These are phyloP conservation scores for Biscogniauxia sp. DNA, from an alignment of 2,329 filamentous ascomycete genomes.

Conservation along the genomic window DNA sequence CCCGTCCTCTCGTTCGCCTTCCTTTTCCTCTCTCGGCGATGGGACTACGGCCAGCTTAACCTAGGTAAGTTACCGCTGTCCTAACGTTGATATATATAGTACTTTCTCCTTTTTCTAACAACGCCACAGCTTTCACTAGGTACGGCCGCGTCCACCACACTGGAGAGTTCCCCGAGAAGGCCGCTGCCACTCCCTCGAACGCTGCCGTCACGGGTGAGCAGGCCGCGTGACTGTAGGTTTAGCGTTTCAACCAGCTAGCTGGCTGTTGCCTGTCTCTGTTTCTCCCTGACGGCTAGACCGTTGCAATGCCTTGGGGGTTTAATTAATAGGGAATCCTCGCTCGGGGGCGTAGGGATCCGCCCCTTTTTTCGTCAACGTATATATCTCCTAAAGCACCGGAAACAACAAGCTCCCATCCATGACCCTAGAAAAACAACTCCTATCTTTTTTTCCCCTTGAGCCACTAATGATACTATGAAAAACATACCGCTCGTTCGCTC, in stretches of 20 bases:
- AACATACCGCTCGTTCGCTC: not conserved
- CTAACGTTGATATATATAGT: no score
- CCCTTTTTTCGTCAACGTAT: not conserved
- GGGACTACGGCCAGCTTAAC: constrained; percentile 52
- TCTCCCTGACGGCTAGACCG: not conserved
- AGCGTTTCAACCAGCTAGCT: no score
- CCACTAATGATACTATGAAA: not conserved
- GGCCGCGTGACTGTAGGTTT: not conserved
- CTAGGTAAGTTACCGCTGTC: constrained; percentile 35
- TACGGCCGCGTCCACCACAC: constrained; percentile 47
- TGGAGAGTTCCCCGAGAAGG: constrained; percentile 48
- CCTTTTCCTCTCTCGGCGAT: constrained; percentile 43
- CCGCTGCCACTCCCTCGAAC: constrained; percentile 17
- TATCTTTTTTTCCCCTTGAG: not conserved
- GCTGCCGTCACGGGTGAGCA: not conserved
- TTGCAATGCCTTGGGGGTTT: not conserved
- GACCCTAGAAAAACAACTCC: no score
- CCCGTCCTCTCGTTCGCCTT: constrained; percentile 43
- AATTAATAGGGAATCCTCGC: not conserved
- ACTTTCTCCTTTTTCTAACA: not conserved
- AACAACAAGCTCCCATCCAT: not conserved
- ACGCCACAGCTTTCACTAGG: constrained; percentile 45
- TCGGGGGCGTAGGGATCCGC: not conserved
- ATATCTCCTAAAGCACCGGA: not conserved
- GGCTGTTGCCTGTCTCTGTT: not conserved